Evolutionary conservation across 2,329 filamentous ascomycete species (phyloP), one percentile per base, ranked within the genome.

Genomic region (Chrysosporium keratinophilum): DNA sequence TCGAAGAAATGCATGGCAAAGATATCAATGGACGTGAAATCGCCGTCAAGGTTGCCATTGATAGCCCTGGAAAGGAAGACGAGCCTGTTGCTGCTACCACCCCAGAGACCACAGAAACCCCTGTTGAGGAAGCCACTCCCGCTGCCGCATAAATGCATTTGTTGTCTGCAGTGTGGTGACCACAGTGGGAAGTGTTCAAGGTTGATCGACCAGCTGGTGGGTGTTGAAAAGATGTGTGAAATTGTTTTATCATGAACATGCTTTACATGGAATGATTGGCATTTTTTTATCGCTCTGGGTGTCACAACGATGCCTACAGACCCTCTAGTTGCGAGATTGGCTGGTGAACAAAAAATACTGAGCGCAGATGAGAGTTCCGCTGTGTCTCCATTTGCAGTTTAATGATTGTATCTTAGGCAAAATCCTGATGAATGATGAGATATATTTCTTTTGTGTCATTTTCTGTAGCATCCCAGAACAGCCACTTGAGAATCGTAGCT

Each of bases 11-110:
- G 93, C 96, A 98, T 76, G 93, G 89, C 76, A 97, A 95, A 83
- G 88, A 95, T 72, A 93, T 98, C 63, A 93, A 97, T 74, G 93
- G 91, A 61, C 91, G 93, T 67, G 91, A 97, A 78, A 98, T 98
- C 64, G 93, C 93, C 61, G 93, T 98, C 81, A 98, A 98, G 87
- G 90, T 98, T 70, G 93, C 93, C 69, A 97, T 98, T 69, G 93
- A 98, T 78, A 96, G 89, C 80, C 93, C 93, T 61, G 91, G 94
- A 76, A 98, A 97, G 85, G 91, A 96, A 75, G 91, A 96, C 70
- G 82, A 86, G 67, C 85, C 78, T 63, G 71, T 75, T 55, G 76
- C 74, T 60, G 74, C 69, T 54, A 74, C 77, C 51, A 3, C 23
- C 7, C 3, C 23, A 28, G 69, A 71, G 58, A 63, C 66, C 50